A percentile compares a stretch with the other conserved stretches of the same genome.
These are phyloP conservation scores for Remersonia thermophila DNA, from an alignment of 2,329 filamentous ascomycete genomes.

Conservation along the genomic window DNA sequence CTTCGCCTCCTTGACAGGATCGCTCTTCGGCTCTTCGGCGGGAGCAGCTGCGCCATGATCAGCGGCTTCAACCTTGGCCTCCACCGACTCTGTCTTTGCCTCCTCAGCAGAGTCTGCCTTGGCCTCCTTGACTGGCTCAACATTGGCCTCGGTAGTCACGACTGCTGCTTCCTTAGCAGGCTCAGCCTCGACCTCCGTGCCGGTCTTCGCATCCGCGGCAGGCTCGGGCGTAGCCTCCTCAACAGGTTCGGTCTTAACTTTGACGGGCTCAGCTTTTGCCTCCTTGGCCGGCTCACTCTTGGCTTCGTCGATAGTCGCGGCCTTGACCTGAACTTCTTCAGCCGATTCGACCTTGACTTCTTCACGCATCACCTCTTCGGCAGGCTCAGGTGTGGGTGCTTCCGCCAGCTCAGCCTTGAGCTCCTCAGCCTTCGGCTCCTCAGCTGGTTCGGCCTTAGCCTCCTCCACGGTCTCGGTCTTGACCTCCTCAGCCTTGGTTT, in stretches of 20 bases:
- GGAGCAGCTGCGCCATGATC: slow-evolving; percentile 5
- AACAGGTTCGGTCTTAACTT: not conserved
- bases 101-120: slow-evolving; percentile 5
- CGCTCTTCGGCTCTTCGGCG: slow-evolving; percentile 1
- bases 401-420: not conserved
- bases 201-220: no score
- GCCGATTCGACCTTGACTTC: not conserved
- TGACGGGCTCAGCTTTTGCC: not conserved
- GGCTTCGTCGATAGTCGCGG: not conserved
- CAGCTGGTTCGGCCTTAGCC: not conserved
- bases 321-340: not conserved
- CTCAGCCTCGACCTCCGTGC: not conserved
- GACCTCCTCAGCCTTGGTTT: not conserved
- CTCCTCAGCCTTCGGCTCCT: not conserved
- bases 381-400: not conserved
- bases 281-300: not conserved
- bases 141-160: not conserved
- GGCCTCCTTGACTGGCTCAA: not conserved
- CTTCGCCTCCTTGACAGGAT: not conserved
- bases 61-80: not conserved
- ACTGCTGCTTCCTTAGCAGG: not conserved
- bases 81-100: slow-evolving; percentile 4
- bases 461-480: not conserved
- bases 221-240: slow-evolving; percentile 2
- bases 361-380: not conserved